A percentile compares a stretch with the other conserved stretches of the same genome.
These are phyloP conservation scores for Pichia sp. DNA, from an alignment of 1,139 yeast species.

Conservation along the genomic window DNA sequence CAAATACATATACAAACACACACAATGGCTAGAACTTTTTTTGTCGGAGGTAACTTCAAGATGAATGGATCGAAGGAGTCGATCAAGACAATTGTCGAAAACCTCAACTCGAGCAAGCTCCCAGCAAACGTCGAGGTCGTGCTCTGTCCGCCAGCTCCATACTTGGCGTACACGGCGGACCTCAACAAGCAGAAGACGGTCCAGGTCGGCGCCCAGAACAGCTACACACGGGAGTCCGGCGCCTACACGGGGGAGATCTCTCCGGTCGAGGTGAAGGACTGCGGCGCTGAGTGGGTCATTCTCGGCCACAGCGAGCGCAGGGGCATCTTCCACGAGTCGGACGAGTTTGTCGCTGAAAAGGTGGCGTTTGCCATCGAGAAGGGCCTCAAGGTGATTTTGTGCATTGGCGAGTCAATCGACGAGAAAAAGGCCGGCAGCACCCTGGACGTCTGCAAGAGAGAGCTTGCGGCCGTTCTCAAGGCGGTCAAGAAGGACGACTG, in stretches of 20 bases:
- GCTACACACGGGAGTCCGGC: constrained; percentile 82
- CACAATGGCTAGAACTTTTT: constrained; percentile 60
- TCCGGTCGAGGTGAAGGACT: constrained; percentile 82
- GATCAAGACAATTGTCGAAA: constrained; percentile 75
- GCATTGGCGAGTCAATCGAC: constrained; percentile 96
- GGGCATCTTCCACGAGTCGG: constrained; percentile 83
- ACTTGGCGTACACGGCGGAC: constrained; percentile 71
- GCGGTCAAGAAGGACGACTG: constrained; percentile 68
- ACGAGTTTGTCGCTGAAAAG: constrained; percentile 90
- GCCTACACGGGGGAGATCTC: constrained; percentile 98
- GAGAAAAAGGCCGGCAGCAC: constrained; percentile 90
- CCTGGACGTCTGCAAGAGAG: constrained; percentile 81
- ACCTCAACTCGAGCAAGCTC: constrained; percentile 72
- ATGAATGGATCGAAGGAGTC: constrained; percentile 94
- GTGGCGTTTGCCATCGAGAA: constrained; percentile 88
- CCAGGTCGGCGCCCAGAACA: constrained; percentile 84
- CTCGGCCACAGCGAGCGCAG: constrained; percentile 99
- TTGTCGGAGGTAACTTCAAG: constrained; percentile 98
- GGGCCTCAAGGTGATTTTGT: constrained; percentile 85
- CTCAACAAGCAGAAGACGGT: constrained; percentile 69
- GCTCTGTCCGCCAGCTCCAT: constrained; percentile 94
- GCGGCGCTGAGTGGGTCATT: constrained; percentile 92
- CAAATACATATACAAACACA: background rate
- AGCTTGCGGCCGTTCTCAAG: constrained; percentile 83
- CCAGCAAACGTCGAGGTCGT: constrained; percentile 83